Evolutionary conservation across 192 early-diverging fungal species (phyloP).

Genomic region (Coemansia sp.): DNA sequence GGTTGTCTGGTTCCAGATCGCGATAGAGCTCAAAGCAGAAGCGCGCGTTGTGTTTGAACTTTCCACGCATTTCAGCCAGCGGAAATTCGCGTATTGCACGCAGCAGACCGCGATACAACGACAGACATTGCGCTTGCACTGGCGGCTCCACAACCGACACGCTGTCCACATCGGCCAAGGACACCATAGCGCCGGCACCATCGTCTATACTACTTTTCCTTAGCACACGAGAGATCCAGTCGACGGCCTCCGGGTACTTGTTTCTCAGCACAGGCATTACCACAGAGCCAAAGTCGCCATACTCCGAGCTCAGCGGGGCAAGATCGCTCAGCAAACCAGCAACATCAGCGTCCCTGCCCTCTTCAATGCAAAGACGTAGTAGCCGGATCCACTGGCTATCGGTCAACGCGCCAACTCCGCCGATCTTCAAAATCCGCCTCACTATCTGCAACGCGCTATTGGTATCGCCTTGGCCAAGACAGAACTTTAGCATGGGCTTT

Average conservation of each 20-base stretch:
- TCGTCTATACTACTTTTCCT: background rate
- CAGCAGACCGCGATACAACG: conserved; percentile 31
- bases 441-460: background rate
- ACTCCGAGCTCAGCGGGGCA: background rate
- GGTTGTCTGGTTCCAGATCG: conserved; percentile 17
- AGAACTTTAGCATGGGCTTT: conserved; percentile 13
- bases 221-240: background rate
- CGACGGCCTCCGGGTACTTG: background rate
- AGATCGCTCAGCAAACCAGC: background rate
- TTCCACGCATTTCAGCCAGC: conserved; percentile 22
- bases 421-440: conserved; percentile 6
- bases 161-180: background rate
- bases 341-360: background rate
- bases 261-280: background rate
- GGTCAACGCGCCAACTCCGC: conserved; percentile 11
- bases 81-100: conserved; percentile 21
- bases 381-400: conserved; percentile 16
- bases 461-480: background rate
- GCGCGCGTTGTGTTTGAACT: conserved; percentile 39
- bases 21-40: conserved; percentile 52
- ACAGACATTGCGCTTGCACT: background rate
- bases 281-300: background rate
- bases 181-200: background rate
- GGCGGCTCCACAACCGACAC: background rate
- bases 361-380: conserved; percentile 1